Evolutionary conservation across 805 yeast genomes (phyloP), one percentile per base, ranked within the genome.

Genomic region (Groenewaldozyma tartarivorans): DNA sequence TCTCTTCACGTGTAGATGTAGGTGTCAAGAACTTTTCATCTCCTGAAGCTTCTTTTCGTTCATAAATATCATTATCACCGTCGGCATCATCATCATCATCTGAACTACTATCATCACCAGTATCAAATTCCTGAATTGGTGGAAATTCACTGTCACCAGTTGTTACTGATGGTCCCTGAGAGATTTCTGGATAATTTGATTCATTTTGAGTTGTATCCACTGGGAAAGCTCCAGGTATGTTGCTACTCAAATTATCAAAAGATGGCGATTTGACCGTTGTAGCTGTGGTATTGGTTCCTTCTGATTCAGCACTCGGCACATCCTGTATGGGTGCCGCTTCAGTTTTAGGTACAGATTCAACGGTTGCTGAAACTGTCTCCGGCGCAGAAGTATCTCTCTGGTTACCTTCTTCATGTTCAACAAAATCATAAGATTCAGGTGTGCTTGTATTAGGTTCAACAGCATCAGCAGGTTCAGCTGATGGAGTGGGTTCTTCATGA

Each of bases 71-170:
- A 6, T 39, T 48, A 30, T 48, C 40, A 22, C 48, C 47, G 38
- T 53, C 54, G 5, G 51, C 50, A 4, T 47, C 59, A 18, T 54
- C 61, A 20, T 57, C 62, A 20, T 56, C 61, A 15, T 52, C 54
- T 20, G 57, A 50, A 33, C 49, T 40, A 7, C 51, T 55, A 4
- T 49, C 54, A 15, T 43, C 55, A 15, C 38, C 47, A 17, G 33
- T 33, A 16, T 48, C 50, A 4, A 51, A 39, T 16, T 52, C 55
- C 33, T 43, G 47, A 16, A 52, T 46, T 6, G 58, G 49, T 1
- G 60, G 61, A 39, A 53, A 55, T 39, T 49, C 53, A 5, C 40
- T 16, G 4, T 26, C 38, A n/a, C 32, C 20, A n/a, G 17, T 6
- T 13, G 13, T 13, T 15, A 15, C 40, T 30, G 15, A 16, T 6